Evolutionary conservation across 2,329 filamentous ascomycete species (phyloP).

Genomic region (Neobulgaria alba): DNA sequence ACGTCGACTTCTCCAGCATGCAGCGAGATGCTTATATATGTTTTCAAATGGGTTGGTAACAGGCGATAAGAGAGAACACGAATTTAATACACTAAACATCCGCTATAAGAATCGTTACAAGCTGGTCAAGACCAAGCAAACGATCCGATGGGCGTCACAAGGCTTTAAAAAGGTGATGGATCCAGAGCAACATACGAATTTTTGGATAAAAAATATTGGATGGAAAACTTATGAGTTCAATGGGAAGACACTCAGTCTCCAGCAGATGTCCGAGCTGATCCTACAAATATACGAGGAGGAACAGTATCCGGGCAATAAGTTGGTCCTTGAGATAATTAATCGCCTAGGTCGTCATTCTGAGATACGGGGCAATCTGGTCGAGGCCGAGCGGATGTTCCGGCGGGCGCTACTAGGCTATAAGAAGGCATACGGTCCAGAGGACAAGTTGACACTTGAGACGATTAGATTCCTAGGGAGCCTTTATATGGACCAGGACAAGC

Average conservation of each 20-base stretch:
- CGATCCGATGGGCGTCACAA: conserved; percentile 13
- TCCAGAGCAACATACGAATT: conserved; percentile 5
- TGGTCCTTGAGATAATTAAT: conserved; percentile 9
- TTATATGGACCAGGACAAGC: conserved; percentile 2
- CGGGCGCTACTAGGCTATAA: conserved; percentile 10
- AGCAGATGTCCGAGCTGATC: conserved; percentile 2
- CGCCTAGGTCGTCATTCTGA: conserved; percentile 22
- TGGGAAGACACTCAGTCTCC: neutral
- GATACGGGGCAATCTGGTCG: conserved; percentile 18
- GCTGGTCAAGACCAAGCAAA: conserved; percentile 21
- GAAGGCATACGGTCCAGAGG: conserved; percentile 13
- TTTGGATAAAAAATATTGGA: conserved; percentile 1
- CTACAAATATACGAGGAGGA: conserved; percentile 19
- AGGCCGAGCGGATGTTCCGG: conserved; percentile 22
- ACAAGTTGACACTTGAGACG: conserved; percentile 3
- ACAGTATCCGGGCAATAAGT: conserved; percentile 7
- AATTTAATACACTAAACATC: conserved; percentile 16
- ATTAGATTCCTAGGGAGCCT: conserved; percentile 1
- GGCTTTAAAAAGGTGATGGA: conserved; percentile 10
- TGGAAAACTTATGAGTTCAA: neutral
- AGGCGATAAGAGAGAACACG: conserved; percentile 8
- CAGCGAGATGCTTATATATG: conserved; percentile 6
- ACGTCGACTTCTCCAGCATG: conserved; percentile 8
- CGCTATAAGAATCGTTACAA: conserved; percentile 21
- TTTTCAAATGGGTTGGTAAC: conserved; percentile 7